Evolutionary conservation across 768 basidiomycete species (phyloP).

Genomic region (Austroboletus eburneus): DNA sequence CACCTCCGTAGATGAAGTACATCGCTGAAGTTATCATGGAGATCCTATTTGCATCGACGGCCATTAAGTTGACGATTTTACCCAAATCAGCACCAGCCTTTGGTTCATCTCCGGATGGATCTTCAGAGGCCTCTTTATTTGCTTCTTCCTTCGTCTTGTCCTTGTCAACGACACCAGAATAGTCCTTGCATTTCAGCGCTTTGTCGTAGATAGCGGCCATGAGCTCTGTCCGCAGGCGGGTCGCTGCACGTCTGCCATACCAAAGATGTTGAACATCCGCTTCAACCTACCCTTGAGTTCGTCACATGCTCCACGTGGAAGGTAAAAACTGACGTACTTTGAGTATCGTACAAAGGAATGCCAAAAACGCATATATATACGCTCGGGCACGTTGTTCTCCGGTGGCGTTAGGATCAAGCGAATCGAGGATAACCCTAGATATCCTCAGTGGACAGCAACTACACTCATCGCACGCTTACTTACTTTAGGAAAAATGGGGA

Average conservation of each 20-base stretch:
- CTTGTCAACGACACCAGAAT: slow-evolving; percentile 67
- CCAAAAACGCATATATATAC: slow-evolving; percentile 75
- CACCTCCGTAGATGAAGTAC: slow-evolving; percentile 69
- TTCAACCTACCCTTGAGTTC: slow-evolving; percentile 39
- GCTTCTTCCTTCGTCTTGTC: slow-evolving; percentile 31
- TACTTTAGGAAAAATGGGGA: slow-evolving; percentile 84
- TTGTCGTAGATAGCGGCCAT: slow-evolving; percentile 90
- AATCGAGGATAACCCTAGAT: slow-evolving; percentile 58
- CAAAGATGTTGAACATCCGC: slow-evolving; percentile 75
- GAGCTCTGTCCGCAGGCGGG: slow-evolving; percentile 70
- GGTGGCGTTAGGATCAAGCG: slow-evolving; percentile 42
- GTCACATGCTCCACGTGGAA: neutral
- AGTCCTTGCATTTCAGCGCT: slow-evolving; percentile 77
- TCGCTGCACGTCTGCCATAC: slow-evolving; percentile 72
- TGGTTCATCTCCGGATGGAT: slow-evolving; percentile 40
- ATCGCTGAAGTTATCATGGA: slow-evolving; percentile 49
- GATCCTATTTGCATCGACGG: slow-evolving; percentile 66
- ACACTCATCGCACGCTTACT: slow-evolving; percentile 7
- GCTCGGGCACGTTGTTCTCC: slow-evolving; percentile 54
- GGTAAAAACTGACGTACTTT: slow-evolving; percentile 14
- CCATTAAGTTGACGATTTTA: slow-evolving; percentile 89
- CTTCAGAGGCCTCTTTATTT: slow-evolving; percentile 25
- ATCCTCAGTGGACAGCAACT: neutral
- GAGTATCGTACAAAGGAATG: slow-evolving; percentile 53
- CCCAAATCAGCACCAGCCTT: slow-evolving; percentile 82